Base-by-base conservation (phyloP, 148 eudicot genomes). In the Rhododendron kiyosumense region DNA sequence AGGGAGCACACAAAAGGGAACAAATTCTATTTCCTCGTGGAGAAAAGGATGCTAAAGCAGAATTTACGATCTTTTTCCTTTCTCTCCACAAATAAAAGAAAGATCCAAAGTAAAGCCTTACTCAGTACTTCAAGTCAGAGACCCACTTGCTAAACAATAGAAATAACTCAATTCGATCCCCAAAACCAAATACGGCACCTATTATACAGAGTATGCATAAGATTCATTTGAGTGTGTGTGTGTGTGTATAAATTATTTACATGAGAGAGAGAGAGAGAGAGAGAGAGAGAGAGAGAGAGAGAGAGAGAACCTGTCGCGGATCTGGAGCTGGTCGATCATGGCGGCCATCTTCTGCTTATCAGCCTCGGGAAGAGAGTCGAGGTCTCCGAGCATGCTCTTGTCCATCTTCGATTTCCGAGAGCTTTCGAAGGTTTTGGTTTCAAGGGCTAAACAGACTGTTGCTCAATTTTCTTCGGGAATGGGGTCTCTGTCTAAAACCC, bases 321-420 rank as follows among this genome's bases (percentile, higher is more conserved):
- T 88, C 89, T 96, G 98, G 79, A 95, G 98, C 90, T 96, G 99
- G 61, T 95, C 98, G 57, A 96, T 94, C 98, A 96, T 95, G 87
- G 98, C 57, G 32, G 96, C 83, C 99, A 96, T 96, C 48, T 92
- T 89, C 52, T 87, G 61, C 90, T 94, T 89, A 49, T 95, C 99
- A 86, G 92, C 96, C 86, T 95, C 94, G 18, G 97, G 96, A 73
- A 96, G 95, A 85, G 90, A 87, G 17, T 88, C 97, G 22, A 94
- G 86, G 81, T 95, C 95, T 24, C 95, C 96, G 1, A 95, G 91
- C 98, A 95, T 92, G 85, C 88, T 90, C 89, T 94, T 94, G 87
- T 96, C 95, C 98, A 95, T 96, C 78, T 91, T 89, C 73, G 57
- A 41, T 73, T 41, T 75, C 78, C 30, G 14, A 43, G 28, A n/a